Percentiles rank a stretch among this genome's conserved stretches.
These are phyloP conservation scores for Paramecium octaurelia DNA, from an alignment of 73 alveolate species.

Conservation along the genomic window DNA sequence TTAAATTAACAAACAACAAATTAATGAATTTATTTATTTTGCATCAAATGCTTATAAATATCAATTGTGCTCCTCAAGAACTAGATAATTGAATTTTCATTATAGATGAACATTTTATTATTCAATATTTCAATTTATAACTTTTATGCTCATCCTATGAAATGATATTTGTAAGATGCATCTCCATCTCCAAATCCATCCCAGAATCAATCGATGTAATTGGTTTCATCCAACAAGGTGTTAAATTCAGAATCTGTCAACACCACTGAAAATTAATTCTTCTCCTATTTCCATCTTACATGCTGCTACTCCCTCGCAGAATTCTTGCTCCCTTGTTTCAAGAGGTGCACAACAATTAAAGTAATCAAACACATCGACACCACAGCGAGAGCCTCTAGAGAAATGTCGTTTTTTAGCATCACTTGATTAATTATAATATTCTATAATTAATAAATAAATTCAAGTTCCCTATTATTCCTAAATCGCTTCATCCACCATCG, in stretches of 20 bases:
- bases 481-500: not conserved
- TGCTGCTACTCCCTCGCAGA: not conserved
- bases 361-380: not conserved
- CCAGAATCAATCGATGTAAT: not conserved
- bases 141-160: not conserved
- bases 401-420: not conserved
- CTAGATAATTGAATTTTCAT: not conserved
- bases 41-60: not conserved
- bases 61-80: not conserved
- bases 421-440: not conserved
- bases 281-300: not conserved
- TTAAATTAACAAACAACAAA: conserved; percentile 37
- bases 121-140: not conserved
- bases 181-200: not conserved
- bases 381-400: not conserved
- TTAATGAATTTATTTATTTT: not conserved
- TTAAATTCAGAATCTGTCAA: conserved; percentile 2
- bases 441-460: not conserved
- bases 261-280: not conserved
- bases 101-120: not conserved
- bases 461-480: not conserved
- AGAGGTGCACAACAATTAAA: not conserved
- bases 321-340: not conserved
- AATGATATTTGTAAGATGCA: not conserved
- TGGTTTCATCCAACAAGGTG: not conserved